A percentile compares a stretch with the other conserved stretches of the same genome.
These are phyloP conservation scores for Xanthoparmelia taractica DNA, from an alignment of 495 filamentous ascomycete species.

Conservation along the genomic window DNA sequence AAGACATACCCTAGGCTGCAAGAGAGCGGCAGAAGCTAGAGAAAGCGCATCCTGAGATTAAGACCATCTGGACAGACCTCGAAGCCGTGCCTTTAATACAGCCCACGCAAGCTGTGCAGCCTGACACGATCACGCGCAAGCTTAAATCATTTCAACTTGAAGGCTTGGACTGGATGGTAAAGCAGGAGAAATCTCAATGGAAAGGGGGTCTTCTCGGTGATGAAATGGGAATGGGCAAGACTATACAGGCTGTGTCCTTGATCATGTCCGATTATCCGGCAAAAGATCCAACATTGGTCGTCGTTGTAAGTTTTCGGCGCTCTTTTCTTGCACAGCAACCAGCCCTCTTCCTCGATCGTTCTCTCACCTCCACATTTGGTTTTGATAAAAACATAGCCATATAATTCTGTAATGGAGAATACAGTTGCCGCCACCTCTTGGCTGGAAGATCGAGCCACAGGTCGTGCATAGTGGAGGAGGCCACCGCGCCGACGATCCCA, in stretches of 20 bases:
- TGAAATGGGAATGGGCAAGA: slow-evolving; percentile 98
- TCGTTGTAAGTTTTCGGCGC: slow-evolving; percentile 41
- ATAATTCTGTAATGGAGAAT: background rate
- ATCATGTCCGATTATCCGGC: slow-evolving; percentile 96
- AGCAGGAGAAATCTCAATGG: slow-evolving; percentile 77
- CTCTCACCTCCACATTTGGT: background rate
- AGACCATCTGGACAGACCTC: slow-evolving; percentile 76
- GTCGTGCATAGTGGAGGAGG: too few relatives aligned
- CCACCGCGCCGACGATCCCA: too few relatives aligned
- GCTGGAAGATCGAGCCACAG: too few relatives aligned
- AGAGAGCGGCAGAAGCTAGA: slow-evolving; percentile 61
- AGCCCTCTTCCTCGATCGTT: background rate
- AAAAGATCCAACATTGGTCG: slow-evolving; percentile 70
- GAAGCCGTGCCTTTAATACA: slow-evolving; percentile 57
- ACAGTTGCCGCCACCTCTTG: background rate
- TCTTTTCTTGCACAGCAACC: background rate
- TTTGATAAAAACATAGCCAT: background rate
- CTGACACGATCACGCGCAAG: slow-evolving; percentile 64
- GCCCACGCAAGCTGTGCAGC: slow-evolving; percentile 63
- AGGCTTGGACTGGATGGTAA: slow-evolving; percentile 87
- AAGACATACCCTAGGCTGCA: slow-evolving; percentile 20
- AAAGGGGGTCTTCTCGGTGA: slow-evolving; percentile 86
- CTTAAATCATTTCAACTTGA: slow-evolving; percentile 90
- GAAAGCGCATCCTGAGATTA: slow-evolving; percentile 64
- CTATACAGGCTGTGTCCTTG: slow-evolving; percentile 90